Conservation (phyloP, 805 yeast species). For the Teunomyces atbi region DNA sequence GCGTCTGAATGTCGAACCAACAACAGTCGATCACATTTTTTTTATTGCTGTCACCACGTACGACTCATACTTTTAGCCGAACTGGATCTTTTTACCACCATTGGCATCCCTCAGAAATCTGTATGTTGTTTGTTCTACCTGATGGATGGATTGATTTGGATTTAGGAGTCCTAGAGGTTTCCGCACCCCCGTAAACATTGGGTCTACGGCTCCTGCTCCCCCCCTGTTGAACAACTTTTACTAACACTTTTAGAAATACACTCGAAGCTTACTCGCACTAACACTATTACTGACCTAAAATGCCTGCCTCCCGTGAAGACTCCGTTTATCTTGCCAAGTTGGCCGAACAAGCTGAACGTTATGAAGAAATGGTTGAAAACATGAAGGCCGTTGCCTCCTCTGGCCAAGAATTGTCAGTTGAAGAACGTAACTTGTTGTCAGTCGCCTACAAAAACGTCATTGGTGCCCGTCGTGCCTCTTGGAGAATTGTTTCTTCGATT, state of each 20-base stretch:
- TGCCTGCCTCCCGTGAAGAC: conserved; percentile 93
- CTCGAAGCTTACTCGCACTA: background rate
- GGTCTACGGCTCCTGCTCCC: background rate
- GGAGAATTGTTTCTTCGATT: conserved; percentile 98
- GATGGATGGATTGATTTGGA: background rate
- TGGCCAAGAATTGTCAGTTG: conserved; percentile 93
- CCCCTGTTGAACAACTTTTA: background rate
- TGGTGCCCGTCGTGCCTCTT: conserved; percentile 98
- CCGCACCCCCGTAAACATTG: conserved; percentile 1
- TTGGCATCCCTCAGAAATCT: background rate
- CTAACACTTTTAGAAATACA: conserved; percentile 1
- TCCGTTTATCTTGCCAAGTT: conserved; percentile 96
- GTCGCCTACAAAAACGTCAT: conserved; percentile 98
- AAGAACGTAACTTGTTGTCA: conserved; percentile 94
- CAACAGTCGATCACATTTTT: conserved; percentile 6
- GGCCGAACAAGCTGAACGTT: conserved; percentile 99
- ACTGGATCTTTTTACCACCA: background rate
- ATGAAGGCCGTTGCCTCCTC: conserved; percentile 97
- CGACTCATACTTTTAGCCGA: background rate
- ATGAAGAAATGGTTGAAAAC: conserved; percentile 98
- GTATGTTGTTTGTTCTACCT: background rate
- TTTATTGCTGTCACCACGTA: conserved; percentile 5
- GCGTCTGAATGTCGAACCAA: conserved; percentile 5
- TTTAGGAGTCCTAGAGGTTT: background rate
- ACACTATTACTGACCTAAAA: conserved; percentile 21